Conservation (phyloP, 2,329 filamentous ascomycete genomes). For the Trichoderma asperellum region DNA sequence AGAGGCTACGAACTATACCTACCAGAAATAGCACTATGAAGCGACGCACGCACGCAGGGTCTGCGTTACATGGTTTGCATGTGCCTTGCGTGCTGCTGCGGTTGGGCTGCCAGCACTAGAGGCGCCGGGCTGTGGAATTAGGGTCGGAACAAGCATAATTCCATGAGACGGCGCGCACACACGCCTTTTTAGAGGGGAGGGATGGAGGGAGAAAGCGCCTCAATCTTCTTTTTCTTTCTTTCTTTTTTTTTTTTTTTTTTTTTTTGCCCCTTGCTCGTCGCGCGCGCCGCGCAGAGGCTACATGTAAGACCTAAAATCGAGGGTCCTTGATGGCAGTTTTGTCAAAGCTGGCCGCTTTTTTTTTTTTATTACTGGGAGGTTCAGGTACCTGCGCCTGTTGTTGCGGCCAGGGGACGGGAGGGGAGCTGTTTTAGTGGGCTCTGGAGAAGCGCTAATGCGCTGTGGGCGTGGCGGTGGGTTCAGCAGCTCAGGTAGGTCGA, state of each 20-base stretch:
- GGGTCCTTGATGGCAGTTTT: not conserved
- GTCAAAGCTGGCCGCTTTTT: not conserved
- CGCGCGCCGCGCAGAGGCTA: not conserved
- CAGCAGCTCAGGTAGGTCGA: not conserved
- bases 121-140: not conserved
- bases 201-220: not conserved
- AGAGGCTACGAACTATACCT: not conserved
- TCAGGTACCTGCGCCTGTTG: not conserved
- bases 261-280: not conserved
- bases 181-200: not conserved
- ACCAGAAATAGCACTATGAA: conserved; percentile 1
- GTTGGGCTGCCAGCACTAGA: not conserved
- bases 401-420: not conserved
- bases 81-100: not conserved
- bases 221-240: not conserved
- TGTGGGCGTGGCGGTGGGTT: conserved; percentile 8
- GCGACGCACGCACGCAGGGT: not conserved
- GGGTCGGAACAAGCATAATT: not conserved
- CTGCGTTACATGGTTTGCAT: not conserved
- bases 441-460: conserved; percentile 15
- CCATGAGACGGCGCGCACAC: not conserved
- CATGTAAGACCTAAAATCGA: not conserved
- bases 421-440: conserved; percentile 8
- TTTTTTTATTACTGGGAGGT: not conserved
- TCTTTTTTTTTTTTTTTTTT: not conserved